These are phyloP conservation scores for Platismatia glauca DNA, from an alignment of 495 filamentous ascomycete genomes.

Conservation along the genomic window DNA sequence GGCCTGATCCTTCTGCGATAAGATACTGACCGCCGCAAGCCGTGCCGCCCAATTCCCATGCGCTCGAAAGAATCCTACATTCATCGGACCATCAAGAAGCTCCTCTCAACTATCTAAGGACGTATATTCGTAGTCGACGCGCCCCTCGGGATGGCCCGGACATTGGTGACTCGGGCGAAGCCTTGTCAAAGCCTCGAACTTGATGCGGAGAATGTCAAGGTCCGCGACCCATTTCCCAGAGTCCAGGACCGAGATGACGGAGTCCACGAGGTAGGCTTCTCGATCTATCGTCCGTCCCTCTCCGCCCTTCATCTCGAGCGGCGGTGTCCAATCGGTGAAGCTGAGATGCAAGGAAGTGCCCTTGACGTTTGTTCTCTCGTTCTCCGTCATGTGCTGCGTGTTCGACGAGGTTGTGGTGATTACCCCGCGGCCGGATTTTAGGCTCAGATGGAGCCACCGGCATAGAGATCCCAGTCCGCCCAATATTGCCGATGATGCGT, in stretches of 20 bases:
- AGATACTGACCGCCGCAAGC: slow-evolving; percentile 20
- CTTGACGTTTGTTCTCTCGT: slow-evolving; percentile 17
- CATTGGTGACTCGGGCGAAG: slow-evolving; percentile 1
- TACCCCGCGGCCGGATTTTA: slow-evolving; percentile 5
- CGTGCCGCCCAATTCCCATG: slow-evolving; percentile 25
- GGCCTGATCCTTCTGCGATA: slow-evolving; percentile 7
- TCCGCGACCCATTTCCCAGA: slow-evolving; percentile 21
- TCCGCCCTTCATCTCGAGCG: slow-evolving; percentile 11
- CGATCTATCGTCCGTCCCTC: slow-evolving; percentile 8
- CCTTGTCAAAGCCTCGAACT: not conserved
- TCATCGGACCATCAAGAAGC: slow-evolving; percentile 17
- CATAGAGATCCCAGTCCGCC: slow-evolving; percentile 18
- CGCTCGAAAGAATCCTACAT: slow-evolving; percentile 16
- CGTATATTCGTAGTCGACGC: slow-evolving; percentile 8
- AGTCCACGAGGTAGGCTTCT: slow-evolving; percentile 19
- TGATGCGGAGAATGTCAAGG: slow-evolving; percentile 12
- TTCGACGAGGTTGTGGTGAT: slow-evolving; percentile 19
- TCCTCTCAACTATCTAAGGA: slow-evolving; percentile 26
- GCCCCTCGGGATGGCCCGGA: slow-evolving; percentile 9
- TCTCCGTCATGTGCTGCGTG: slow-evolving; percentile 18
- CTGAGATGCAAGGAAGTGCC: slow-evolving; percentile 19
- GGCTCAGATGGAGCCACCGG: slow-evolving; percentile 17
- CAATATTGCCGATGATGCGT: slow-evolving; percentile 20
- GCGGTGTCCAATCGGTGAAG: slow-evolving; percentile 16
- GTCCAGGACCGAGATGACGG: slow-evolving; percentile 18